phyloP scores from a whole-genome alignment of 164 flowering plant genomes.

The Piper longum region DNA sequence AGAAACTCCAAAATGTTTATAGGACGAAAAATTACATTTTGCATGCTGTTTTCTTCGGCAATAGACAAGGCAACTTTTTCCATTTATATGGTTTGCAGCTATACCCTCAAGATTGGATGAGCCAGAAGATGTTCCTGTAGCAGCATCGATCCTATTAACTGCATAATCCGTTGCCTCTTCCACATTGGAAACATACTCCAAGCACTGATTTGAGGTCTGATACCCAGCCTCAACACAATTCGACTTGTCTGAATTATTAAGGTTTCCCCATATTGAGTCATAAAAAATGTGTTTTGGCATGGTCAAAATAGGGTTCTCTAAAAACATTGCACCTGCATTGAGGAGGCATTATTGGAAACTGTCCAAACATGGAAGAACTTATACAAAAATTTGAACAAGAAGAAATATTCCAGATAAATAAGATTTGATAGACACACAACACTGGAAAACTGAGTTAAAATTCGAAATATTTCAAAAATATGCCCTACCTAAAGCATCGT shows the following conservation, averaged over 20 bases:
- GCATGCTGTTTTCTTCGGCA: constrained; percentile 26
- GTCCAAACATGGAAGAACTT: background rate
- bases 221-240: constrained; percentile 26
- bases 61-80: constrained; percentile 28
- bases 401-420: background rate
- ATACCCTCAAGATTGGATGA: constrained; percentile 8
- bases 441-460: too few species aligned
- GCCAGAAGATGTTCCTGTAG: constrained; percentile 16
- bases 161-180: constrained; percentile 10
- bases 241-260: constrained; percentile 17
- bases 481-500: too few species aligned
- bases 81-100: constrained; percentile 8
- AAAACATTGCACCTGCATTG: background rate
- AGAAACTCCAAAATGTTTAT: too few species aligned
- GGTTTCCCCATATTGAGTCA: background rate
- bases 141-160: constrained; percentile 7
- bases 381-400: background rate
- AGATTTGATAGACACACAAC: too few species aligned
- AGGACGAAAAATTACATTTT: constrained; percentile 7
- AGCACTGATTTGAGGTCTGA: constrained; percentile 22
- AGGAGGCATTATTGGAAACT: background rate
- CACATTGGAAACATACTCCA: constrained; percentile 8
- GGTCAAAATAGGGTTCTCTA: background rate
- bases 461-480: too few species aligned
- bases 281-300: background rate